These are phyloP conservation scores for Condylostoma magnum DNA, from an alignment of 169 alveolate species.

Conservation along the genomic window DNA sequence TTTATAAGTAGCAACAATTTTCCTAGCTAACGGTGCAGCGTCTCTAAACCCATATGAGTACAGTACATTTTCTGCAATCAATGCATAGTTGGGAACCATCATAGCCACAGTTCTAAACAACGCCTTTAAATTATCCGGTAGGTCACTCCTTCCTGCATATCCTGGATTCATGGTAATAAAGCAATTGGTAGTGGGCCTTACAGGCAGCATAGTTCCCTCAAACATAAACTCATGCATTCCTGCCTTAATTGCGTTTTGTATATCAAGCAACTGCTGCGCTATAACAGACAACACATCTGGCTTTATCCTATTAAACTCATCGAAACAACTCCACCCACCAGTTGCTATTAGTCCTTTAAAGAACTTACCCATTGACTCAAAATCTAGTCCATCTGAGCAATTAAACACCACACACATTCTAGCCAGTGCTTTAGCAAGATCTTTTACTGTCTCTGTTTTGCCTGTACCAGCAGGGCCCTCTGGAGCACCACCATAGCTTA, in stretches of 20 bases:
- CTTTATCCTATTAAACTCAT: slow-evolving; percentile 90
- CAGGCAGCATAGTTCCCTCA: slow-evolving; percentile 82
- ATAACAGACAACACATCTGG: slow-evolving; percentile 90
- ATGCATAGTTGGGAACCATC: slow-evolving; percentile 96
- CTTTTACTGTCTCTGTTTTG: slow-evolving; percentile 89
- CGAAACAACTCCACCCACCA: slow-evolving; percentile 92
- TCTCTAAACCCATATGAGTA: slow-evolving; percentile 92
- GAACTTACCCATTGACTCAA: slow-evolving; percentile 79
- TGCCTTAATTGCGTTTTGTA: slow-evolving; percentile 76
- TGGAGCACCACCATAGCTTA: slow-evolving; percentile 94
- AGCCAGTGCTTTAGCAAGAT: slow-evolving; percentile 86
- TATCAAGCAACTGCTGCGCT: slow-evolving; percentile 80
- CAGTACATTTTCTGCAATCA: slow-evolving; percentile 93
- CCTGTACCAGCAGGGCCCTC: slow-evolving; percentile 96
- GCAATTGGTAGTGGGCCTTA: slow-evolving; percentile 79
- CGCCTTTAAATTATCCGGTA: slow-evolving; percentile 92
- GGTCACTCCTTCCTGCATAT: slow-evolving; percentile 89
- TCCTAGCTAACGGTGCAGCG: slow-evolving; percentile 89
- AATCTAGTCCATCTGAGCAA: slow-evolving; percentile 79
- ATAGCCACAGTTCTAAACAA: slow-evolving; percentile 95
- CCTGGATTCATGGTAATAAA: slow-evolving; percentile 93
- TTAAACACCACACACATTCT: slow-evolving; percentile 81
- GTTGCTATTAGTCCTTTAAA: slow-evolving; percentile 84
- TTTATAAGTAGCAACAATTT: slow-evolving; percentile 87
- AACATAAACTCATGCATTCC: slow-evolving; percentile 80